Evolutionary conservation across 2,329 filamentous ascomycete genomes (phyloP).

Genomic region (Stachybotrys echinatus): DNA sequence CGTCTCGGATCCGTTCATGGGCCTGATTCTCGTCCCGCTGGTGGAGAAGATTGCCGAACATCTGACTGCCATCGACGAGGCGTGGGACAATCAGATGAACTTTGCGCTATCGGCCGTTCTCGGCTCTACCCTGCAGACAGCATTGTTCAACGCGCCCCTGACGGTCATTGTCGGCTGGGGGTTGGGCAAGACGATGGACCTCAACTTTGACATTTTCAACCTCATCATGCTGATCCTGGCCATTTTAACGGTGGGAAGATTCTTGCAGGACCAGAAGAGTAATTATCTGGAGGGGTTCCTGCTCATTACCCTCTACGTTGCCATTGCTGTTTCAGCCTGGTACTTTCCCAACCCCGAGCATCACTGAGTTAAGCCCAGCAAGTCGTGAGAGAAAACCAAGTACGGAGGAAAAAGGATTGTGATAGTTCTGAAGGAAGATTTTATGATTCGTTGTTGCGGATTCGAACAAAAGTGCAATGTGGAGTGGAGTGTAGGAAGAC

Average conservation of each 20-base stretch:
- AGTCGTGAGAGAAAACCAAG: background rate
- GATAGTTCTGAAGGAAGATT: background rate
- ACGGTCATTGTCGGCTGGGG: constrained; percentile 83
- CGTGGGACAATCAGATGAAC: constrained; percentile 79
- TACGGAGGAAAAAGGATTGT: background rate
- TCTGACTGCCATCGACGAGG: constrained; percentile 78
- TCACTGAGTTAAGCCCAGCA: background rate
- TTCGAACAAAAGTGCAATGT: no score
- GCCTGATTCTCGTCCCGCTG: constrained; percentile 73
- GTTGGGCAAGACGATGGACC: constrained; percentile 61
- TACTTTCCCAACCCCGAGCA: constrained; percentile 45
- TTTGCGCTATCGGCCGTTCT: constrained; percentile 81
- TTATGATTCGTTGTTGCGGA: no score
- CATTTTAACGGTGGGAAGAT: constrained; percentile 82
- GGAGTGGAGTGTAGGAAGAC: no score
- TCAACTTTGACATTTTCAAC: constrained; percentile 87
- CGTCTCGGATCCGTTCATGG: constrained; percentile 50
- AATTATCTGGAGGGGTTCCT: constrained; percentile 87
- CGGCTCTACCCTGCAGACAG: constrained; percentile 83
- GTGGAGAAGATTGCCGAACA: constrained; percentile 87
- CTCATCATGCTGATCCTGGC: constrained; percentile 74
- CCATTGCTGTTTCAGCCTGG: constrained; percentile 53
- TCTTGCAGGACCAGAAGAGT: constrained; percentile 80
- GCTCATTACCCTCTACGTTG: constrained; percentile 63
- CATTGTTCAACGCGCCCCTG: constrained; percentile 80